These are phyloP conservation scores for Penicillium sp. DNA, from an alignment of 2,329 filamentous ascomycete species.

Conservation along the genomic window DNA sequence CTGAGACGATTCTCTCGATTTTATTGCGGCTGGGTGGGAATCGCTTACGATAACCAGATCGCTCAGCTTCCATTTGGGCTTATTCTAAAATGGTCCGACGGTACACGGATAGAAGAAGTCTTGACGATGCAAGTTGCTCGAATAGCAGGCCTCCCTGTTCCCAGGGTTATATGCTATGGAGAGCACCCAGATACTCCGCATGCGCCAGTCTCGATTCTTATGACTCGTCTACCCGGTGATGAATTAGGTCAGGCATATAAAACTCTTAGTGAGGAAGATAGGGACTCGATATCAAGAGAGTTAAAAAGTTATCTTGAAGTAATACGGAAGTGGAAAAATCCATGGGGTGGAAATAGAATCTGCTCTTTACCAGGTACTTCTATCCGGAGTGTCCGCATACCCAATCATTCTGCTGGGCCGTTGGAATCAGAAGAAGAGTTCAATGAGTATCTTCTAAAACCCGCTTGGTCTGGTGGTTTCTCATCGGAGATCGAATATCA, in stretches of 20 bases:
- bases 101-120: conserved; percentile 32
- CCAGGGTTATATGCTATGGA: conserved; percentile 31
- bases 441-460: conserved; percentile 21
- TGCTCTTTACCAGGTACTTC: conserved; percentile 26
- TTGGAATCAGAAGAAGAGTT: conserved; percentile 19
- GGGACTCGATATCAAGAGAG: conserved; percentile 24
- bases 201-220: conserved; percentile 33
- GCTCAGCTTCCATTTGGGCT: conserved; percentile 35
- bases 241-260: conserved; percentile 30
- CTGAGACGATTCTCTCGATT: conserved; percentile 25
- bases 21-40: conserved; percentile 28
- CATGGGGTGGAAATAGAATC: conserved; percentile 22
- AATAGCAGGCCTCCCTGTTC: conserved; percentile 28
- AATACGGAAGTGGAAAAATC: conserved; percentile 30
- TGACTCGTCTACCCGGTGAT: conserved; percentile 35
- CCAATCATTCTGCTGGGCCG: conserved; percentile 18
- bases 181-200: conserved; percentile 29
- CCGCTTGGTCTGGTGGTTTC: conserved; percentile 15
- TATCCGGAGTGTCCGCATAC: conserved; percentile 27
- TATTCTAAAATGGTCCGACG: conserved; percentile 37
- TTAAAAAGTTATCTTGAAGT: conserved; percentile 27
- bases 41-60: conserved; percentile 29
- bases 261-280: conserved; percentile 25
- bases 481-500: conserved; percentile 15
- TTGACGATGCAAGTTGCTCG: conserved; percentile 29